Conservation (phyloP, 2,329 filamentous ascomycete species). For the Myrmaecium sp. region DNA sequence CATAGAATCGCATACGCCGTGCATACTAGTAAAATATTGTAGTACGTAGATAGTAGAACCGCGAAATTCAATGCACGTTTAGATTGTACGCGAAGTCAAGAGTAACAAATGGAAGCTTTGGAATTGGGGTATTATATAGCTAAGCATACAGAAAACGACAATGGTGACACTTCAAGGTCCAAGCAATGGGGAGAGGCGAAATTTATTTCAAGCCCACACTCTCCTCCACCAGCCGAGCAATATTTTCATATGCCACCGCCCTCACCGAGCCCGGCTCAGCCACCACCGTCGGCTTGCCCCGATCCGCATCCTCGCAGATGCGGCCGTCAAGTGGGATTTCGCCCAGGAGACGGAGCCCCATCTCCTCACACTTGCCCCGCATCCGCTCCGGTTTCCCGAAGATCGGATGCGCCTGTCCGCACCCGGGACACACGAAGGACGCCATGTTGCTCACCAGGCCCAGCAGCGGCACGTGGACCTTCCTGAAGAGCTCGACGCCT, state of each 20-base stretch:
- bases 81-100: too few species aligned
- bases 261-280: conserved; percentile 62
- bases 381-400: conserved; percentile 51
- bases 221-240: conserved; percentile 40
- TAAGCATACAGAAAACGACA: too few species aligned
- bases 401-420: conserved; percentile 24
- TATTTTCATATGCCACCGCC: conserved; percentile 52
- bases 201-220: conserved; percentile 27
- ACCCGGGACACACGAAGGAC: conserved; percentile 28
- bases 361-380: conserved; percentile 57
- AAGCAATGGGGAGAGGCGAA: too few species aligned
- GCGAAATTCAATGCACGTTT: too few species aligned
- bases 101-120: too few species aligned
- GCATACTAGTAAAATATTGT: too few species aligned
- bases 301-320: conserved; percentile 77
- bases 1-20: too few species aligned
- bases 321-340: conserved; percentile 75
- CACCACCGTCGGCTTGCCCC: conserved; percentile 78
- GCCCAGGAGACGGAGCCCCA: conserved; percentile 64
- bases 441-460: conserved; percentile 51
- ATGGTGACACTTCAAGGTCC: too few species aligned
- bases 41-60: too few species aligned
- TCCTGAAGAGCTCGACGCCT: conserved; percentile 84
- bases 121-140: too few species aligned
- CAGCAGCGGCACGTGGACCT: conserved; percentile 58